These are phyloP conservation scores for Talaromyces rugulosus DNA, from an alignment of 2,329 filamentous ascomycete genomes.

Conservation along the genomic window DNA sequence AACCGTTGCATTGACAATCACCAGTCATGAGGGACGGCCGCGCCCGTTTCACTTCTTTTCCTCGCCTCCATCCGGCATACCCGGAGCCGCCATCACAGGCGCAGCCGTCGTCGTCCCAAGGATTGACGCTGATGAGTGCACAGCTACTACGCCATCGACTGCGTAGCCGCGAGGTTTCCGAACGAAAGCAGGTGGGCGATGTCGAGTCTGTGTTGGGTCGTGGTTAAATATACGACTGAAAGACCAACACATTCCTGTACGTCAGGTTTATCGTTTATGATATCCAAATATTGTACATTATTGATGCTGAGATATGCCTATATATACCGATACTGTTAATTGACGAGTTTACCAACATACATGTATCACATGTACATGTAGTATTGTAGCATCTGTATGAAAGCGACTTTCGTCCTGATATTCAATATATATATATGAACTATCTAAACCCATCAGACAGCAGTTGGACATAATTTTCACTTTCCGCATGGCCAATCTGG, in stretches of 20 bases:
- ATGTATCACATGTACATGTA: no score
- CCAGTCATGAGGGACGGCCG: slow-evolving; percentile 78
- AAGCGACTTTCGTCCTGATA: neutral
- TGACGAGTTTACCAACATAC: neutral
- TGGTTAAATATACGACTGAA: neutral
- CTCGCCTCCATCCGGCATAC: slow-evolving; percentile 37
- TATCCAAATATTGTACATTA: neutral
- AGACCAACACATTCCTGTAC: no score
- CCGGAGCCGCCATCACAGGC: slow-evolving; percentile 25
- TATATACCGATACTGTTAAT: neutral
- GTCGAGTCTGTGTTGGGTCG: slow-evolving; percentile 48
- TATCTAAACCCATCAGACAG: slow-evolving; percentile 36
- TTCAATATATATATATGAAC: neutral
- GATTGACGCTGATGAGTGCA: slow-evolving; percentile 50
- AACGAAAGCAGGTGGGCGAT: slow-evolving; percentile 87
- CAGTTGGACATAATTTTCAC: slow-evolving; percentile 40
- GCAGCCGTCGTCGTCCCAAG: slow-evolving; percentile 35
- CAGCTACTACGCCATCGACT: slow-evolving; percentile 66
- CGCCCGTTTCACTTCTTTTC: slow-evolving; percentile 38
- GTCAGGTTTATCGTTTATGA: neutral
- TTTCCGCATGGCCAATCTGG: slow-evolving; percentile 47
- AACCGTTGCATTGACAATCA: slow-evolving; percentile 90
- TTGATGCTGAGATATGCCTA: neutral
- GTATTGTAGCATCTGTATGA: no score
- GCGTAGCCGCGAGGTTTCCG: slow-evolving; percentile 70